Percentiles rank a stretch among this genome's conserved stretches.
phyloP scores from a whole-genome alignment of 345 rosid species.

The Eucalyptus viminalis region DNA sequence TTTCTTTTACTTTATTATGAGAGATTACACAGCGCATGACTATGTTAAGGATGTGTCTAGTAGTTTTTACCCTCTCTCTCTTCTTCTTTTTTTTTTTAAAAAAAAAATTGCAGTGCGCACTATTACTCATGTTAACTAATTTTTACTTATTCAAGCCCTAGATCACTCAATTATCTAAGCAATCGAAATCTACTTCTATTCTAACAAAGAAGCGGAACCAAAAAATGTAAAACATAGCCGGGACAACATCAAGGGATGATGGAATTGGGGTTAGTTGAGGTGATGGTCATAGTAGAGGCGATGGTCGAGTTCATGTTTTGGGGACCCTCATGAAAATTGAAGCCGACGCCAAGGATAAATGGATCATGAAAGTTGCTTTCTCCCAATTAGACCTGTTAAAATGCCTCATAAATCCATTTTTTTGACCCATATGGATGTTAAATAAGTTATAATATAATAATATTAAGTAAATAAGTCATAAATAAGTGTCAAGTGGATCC shows the following conservation, averaged over 20 bases:
- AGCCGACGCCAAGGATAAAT: background rate
- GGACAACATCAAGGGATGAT: fast-evolving
- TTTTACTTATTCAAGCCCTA: background rate
- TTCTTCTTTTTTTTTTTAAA: no score
- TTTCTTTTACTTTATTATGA: no score
- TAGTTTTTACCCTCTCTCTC: no score
- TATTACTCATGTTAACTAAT: background rate
- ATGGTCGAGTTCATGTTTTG: background rate
- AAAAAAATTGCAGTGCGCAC: no score
- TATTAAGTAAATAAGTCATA: no score
- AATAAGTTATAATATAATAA: no score
- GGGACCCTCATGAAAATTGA: background rate
- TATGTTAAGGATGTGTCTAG: no score
- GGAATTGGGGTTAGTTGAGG: background rate
- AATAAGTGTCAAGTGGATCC: no score
- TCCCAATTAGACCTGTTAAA: background rate
- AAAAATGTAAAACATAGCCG: background rate
- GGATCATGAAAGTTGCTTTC: no score
- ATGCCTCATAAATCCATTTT: no score
- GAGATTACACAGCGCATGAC: no score
- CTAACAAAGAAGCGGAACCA: background rate
- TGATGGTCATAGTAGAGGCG: background rate
- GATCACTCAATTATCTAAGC: background rate
- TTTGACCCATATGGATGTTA: no score
- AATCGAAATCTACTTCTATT: background rate